Base-by-base conservation (phyloP, 495 filamentous ascomycete species). In the Corynascus novoguineensis region DNA sequence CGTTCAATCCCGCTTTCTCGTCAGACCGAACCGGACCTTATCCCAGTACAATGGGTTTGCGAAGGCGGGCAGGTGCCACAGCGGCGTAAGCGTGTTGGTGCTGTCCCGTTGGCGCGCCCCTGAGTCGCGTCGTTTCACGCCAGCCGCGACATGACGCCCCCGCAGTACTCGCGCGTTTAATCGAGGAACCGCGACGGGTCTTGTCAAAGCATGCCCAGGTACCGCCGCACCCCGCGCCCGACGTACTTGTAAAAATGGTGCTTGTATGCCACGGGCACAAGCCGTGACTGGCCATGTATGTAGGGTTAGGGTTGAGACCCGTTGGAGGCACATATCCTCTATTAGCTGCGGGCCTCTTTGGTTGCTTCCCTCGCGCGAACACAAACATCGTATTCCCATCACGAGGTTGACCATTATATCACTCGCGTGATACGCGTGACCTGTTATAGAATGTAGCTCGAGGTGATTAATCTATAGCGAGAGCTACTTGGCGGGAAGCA, bases 181-280 rank as follows among this genome's bases (percentile, higher is more conserved):
- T 68, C 62, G 29, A 75, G 67, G 58, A 76, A 77, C n/a, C 71
- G 73, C 0, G 65, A 65, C 15, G 75, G 75, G 61, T 77, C 74
- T 22, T 77, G 58, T 2, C 76, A 59, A 24, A 78, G 54, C 42
- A 75, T 53, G 7, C 68, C 73, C 15, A 78, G 68, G 50, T 66
- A 75, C 37, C 74, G 64, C 42, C 66, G 68, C 58, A 71, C 72
- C 62, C 77, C 75, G 19, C 35, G 59, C 60, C 77, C 75, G 46
- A 75, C 71, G 60, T 76, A 72, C 21, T 74, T 74, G 56, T 73
- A 77, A 53, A 77, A 78, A 58, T 78, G 75, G 50, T 72, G 60
- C 59, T 68, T 66, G 58, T 78, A 73, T n/a, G 73, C 71, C 31
- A 73, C 74, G 14, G 67, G 69, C 75, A 78, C 75, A 56, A n/a